These are phyloP conservation scores for Volvariella surrecta DNA, from an alignment of 1,284 basidiomycete species.

Conservation along the genomic window DNA sequence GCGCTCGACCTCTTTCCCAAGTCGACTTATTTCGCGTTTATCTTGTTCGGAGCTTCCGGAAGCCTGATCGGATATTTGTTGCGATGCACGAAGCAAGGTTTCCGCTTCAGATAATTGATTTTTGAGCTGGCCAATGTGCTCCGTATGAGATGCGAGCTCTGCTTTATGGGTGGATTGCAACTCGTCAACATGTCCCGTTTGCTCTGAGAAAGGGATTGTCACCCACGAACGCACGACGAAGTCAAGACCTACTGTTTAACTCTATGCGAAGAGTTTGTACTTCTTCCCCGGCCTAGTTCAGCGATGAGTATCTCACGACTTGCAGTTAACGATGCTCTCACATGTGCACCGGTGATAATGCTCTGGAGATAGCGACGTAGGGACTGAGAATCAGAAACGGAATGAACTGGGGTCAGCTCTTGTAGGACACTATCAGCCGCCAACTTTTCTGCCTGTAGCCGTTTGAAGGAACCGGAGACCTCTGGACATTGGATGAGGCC, in stretches of 20 bases:
- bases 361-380: conserved; percentile 70
- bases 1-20: conserved; percentile 55
- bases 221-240: conserved; percentile 6
- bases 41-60: conserved; percentile 42
- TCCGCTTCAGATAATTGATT: conserved; percentile 66
- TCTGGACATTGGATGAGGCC: conserved; percentile 31
- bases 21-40: conserved; percentile 43
- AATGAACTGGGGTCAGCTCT: conserved; percentile 69
- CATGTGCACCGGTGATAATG: conserved; percentile 62
- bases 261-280: conserved; percentile 65
- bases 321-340: conserved; percentile 21
- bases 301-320: conserved; percentile 1
- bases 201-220: conserved; percentile 40
- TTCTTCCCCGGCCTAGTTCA: conserved; percentile 56
- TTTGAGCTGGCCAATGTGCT: conserved; percentile 63
- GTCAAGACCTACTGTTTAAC: conserved; percentile 49
- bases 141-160: conserved; percentile 68
- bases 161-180: conserved; percentile 74
- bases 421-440: conserved; percentile 64
- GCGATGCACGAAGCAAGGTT: conserved; percentile 50
- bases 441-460: conserved; percentile 59
- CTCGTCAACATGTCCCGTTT: conserved; percentile 79
- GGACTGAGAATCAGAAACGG: conserved; percentile 54
- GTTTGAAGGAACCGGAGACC: conserved; percentile 69
- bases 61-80: conserved; percentile 32